Evolutionary conservation across 345 rosid species (phyloP).

Genomic region (Moricandia arvensis): DNA sequence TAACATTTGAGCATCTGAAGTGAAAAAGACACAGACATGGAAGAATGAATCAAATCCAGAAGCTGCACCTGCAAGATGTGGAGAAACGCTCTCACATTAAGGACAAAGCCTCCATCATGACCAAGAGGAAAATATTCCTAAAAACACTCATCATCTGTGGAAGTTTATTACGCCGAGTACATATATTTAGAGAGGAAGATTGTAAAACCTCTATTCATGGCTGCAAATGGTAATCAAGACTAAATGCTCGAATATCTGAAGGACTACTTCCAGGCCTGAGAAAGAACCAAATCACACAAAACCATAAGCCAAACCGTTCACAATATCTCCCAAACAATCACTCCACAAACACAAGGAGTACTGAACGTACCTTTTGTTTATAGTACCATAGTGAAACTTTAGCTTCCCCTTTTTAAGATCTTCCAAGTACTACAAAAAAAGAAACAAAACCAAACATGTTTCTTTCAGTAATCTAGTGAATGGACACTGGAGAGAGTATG

Average conservation of each 20-base stretch:
- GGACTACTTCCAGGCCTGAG: conserved; percentile 91
- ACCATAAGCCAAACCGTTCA: not conserved
- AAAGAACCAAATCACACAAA: not conserved
- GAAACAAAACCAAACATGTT: not conserved
- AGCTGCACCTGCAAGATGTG: conserved; percentile 9
- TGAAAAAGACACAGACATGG: not conserved
- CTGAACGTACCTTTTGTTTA: conserved; percentile 65
- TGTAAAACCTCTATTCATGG: conserved; percentile 41
- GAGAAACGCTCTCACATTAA: not conserved
- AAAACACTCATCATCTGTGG: not conserved
- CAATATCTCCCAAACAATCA: not conserved
- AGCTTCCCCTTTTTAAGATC: conserved; percentile 64
- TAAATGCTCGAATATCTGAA: conserved; percentile 73
- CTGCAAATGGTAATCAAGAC: conserved; percentile 77
- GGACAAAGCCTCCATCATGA: not conserved
- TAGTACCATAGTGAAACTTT: conserved; percentile 86
- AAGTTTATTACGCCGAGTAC: not conserved
- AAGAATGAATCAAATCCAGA: conserved; percentile 4
- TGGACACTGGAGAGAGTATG: not conserved
- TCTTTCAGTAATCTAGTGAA: not conserved
- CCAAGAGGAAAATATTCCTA: not conserved
- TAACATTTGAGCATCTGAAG: conserved; percentile 7
- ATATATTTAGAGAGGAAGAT: not conserved
- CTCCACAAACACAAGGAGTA: not conserved
- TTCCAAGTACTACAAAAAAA: conserved; percentile 62